Conservation (phyloP, 2,329 filamentous ascomycete genomes). For the Fonsecaea monophora region DNA sequence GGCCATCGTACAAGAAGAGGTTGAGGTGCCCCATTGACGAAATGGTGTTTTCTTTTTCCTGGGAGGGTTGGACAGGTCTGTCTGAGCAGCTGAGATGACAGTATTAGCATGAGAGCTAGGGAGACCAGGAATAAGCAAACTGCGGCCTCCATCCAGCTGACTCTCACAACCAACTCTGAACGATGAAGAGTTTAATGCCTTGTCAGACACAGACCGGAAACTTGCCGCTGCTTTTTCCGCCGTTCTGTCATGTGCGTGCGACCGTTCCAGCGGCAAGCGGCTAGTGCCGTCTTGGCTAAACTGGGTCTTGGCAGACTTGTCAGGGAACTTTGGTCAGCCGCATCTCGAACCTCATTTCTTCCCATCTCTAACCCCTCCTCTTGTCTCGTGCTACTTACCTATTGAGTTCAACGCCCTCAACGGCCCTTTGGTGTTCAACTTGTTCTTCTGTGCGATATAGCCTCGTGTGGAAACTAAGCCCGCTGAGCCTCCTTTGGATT, state of each 20-base stretch:
- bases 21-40: neutral
- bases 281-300: neutral
- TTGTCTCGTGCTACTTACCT: neutral
- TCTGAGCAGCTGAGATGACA: neutral
- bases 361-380: neutral
- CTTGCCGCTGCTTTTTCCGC: neutral
- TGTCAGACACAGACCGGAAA: neutral
- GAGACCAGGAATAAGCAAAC: neutral
- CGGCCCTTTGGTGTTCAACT: neutral
- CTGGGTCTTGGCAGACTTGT: neutral
- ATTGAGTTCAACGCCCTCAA: neutral
- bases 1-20: neutral
- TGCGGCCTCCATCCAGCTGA: neutral
- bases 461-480: neutral
- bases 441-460: neutral
- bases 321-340: conserved; percentile 9
- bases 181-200: neutral
- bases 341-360: conserved; percentile 8
- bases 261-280: neutral
- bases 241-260: neutral
- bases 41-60: neutral
- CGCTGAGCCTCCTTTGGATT: neutral
- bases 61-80: neutral
- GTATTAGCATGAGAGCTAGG: neutral
- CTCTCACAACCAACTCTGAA: neutral